A percentile compares a stretch with the other conserved stretches of the same genome.
These are phyloP conservation scores for Taiwanofungus camphoratus DNA, from an alignment of 1,284 basidiomycete species.

Conservation along the genomic window DNA sequence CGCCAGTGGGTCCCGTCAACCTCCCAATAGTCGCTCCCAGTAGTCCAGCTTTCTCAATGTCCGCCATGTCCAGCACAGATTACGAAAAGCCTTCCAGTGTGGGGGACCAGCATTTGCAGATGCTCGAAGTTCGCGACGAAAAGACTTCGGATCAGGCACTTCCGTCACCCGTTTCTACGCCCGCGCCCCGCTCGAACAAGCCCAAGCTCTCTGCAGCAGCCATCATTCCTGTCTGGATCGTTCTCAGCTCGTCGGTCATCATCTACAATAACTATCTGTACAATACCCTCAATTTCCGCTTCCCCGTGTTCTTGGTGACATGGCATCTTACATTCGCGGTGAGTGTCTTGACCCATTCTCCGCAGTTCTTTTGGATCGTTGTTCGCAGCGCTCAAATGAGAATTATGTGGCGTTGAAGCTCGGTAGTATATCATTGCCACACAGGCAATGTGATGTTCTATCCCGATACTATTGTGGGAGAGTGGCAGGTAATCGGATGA, in stretches of 20 bases:
- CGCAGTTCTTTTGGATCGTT: background rate
- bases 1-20: background rate
- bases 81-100: conserved; percentile 18
- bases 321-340: conserved; percentile 84
- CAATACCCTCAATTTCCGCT: conserved; percentile 77
- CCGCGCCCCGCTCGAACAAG: conserved; percentile 34
- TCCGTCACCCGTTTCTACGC: conserved; percentile 49
- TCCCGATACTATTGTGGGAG: too few relatives aligned
- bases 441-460: too few relatives aligned
- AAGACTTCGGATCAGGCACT: conserved; percentile 28
- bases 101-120: conserved; percentile 21
- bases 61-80: conserved; percentile 14
- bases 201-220: conserved; percentile 51
- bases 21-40: conserved; percentile 4
- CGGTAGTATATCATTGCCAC: too few relatives aligned
- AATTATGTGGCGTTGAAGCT: too few relatives aligned
- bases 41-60: conserved; percentile 7
- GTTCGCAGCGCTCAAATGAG: too few relatives aligned
- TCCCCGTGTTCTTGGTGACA: conserved; percentile 85
- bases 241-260: conserved; percentile 86
- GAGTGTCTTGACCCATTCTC: conserved; percentile 26
- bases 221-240: conserved; percentile 88
- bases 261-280: conserved; percentile 97
- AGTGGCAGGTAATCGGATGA: too few relatives aligned
- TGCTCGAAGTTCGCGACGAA: conserved; percentile 26